Percentiles rank a stretch among this genome's conserved stretches.
These are phyloP conservation scores for Tremella fuciformis DNA, from an alignment of 768 basidiomycete genomes.

Conservation along the genomic window DNA sequence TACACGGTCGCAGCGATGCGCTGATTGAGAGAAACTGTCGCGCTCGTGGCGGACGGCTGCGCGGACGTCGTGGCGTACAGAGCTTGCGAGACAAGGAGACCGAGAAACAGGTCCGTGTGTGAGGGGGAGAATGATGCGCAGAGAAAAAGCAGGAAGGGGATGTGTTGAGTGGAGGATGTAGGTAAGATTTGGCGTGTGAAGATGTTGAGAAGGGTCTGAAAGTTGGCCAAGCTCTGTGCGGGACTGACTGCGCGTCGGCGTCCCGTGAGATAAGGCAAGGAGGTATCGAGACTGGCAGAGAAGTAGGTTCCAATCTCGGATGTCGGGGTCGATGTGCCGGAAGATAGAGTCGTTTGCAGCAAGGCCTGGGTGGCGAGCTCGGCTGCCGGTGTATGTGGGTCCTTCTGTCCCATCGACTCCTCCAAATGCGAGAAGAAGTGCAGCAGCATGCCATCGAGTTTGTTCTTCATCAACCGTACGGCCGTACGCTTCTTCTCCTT, in stretches of 20 bases:
- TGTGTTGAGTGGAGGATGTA: constrained; percentile 95
- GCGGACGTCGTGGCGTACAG: constrained; percentile 63
- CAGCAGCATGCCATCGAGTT: constrained; percentile 82
- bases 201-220: constrained; percentile 82
- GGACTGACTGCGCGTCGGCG: constrained; percentile 52
- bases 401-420: constrained; percentile 47
- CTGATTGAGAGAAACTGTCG: constrained; percentile 58
- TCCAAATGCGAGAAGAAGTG: constrained; percentile 83
- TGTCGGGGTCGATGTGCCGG: constrained; percentile 36
- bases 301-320: constrained; percentile 29
- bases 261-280: constrained; percentile 18
- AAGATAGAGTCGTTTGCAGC: constrained; percentile 19
- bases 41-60: constrained; percentile 16
- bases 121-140: constrained; percentile 83
- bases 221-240: constrained; percentile 60
- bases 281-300: constrained; percentile 14
- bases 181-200: constrained; percentile 91
- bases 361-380: constrained; percentile 36
- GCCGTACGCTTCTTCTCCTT: constrained; percentile 35
- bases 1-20: constrained; percentile 92
- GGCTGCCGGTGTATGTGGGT: constrained; percentile 18
- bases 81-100: constrained; percentile 87
- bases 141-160: constrained; percentile 96
- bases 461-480: constrained; percentile 76
- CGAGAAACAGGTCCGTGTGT: constrained; percentile 89